Conservation (phyloP, 2,329 filamentous ascomycete species). For the Colletotrichum melonis region DNA sequence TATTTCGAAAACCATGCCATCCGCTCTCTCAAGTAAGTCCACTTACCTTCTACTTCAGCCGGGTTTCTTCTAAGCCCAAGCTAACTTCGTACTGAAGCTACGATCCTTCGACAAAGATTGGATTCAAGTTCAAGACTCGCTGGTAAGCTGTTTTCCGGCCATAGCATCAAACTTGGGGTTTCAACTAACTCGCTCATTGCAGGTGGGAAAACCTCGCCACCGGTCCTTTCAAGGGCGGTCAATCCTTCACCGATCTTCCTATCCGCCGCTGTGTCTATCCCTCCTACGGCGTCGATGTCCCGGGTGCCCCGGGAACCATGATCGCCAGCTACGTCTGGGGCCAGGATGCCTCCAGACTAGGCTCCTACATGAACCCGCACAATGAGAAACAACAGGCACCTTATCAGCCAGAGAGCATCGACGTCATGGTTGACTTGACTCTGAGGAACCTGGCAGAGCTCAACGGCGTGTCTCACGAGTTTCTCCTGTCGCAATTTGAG, state of each 20-base stretch:
- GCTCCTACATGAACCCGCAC: constrained; percentile 40
- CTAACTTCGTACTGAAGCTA: constrained; percentile 30
- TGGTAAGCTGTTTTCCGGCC: constrained; percentile 36
- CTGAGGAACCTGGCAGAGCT: constrained; percentile 38
- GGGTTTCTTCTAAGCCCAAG: too few species aligned
- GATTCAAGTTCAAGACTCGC: constrained; percentile 42
- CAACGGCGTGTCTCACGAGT: constrained; percentile 39
- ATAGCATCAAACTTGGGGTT: too few species aligned
- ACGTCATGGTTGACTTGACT: constrained; percentile 37
- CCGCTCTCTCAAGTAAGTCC: constrained; percentile 40
- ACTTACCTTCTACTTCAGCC: too few species aligned
- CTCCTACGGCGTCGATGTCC: constrained; percentile 42
- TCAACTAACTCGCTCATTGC: too few species aligned
- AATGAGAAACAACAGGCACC: constrained; percentile 35
- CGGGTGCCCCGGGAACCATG: constrained; percentile 39
- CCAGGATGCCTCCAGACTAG: constrained; percentile 41
- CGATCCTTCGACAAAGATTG: constrained; percentile 44
- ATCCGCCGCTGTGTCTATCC: constrained; percentile 47
- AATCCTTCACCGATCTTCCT: constrained; percentile 44
- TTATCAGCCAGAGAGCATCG: constrained; percentile 31
- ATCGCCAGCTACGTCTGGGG: constrained; percentile 41
- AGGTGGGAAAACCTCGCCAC: constrained; percentile 39
- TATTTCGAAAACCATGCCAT: constrained; percentile 46
- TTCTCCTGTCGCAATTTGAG: constrained; percentile 35
- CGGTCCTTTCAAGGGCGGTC: constrained; percentile 40